Percentiles rank a stretch among this genome's conserved stretches.
Conservation (phyloP, 768 basidiomycete genomes). For the Porphyrellus cyaneotinctus region DNA sequence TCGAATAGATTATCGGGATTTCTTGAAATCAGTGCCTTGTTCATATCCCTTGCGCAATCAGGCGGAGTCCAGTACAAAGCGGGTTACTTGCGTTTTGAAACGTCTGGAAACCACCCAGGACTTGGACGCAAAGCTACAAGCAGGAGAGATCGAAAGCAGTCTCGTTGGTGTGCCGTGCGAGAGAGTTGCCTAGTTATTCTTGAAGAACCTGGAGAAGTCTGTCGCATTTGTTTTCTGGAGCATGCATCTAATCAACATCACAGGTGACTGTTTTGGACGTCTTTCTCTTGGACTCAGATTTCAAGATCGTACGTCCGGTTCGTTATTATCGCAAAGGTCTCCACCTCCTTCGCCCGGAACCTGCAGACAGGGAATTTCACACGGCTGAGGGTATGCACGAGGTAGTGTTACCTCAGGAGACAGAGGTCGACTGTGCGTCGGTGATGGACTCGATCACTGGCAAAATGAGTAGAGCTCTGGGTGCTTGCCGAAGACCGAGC, state of each 20-base stretch:
- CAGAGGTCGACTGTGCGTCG: slow-evolving; percentile 36
- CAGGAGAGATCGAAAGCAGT: slow-evolving; percentile 57
- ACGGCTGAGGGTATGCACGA: slow-evolving; percentile 18
- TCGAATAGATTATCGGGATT: slow-evolving; percentile 87
- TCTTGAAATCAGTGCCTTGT: slow-evolving; percentile 88
- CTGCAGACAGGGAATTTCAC: slow-evolving; percentile 25
- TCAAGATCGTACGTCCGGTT: slow-evolving; percentile 85
- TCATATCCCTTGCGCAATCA: slow-evolving; percentile 68
- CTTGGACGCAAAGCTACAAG: slow-evolving; percentile 65
- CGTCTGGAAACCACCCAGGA: slow-evolving; percentile 45
- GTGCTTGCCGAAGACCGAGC: slow-evolving; percentile 26
- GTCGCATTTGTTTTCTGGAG: slow-evolving; percentile 13
- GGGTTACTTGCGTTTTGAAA: slow-evolving; percentile 67
- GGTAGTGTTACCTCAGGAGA: slow-evolving; percentile 17
- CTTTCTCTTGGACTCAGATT: slow-evolving; percentile 86
- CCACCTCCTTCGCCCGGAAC: slow-evolving; percentile 51
- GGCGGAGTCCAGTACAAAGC: slow-evolving; percentile 92
- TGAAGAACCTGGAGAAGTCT: slow-evolving; percentile 81
- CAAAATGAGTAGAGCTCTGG: slow-evolving; percentile 44
- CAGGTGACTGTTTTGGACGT: slow-evolving; percentile 90
- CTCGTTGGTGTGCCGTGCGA: slow-evolving; percentile 87
- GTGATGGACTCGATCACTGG: slow-evolving; percentile 48
- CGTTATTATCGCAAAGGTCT: slow-evolving; percentile 86
- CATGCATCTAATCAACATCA: not conserved
- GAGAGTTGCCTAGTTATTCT: slow-evolving; percentile 89